phyloP scores from a whole-genome alignment of 2,329 filamentous ascomycete genomes.

The Periconia sp. region DNA sequence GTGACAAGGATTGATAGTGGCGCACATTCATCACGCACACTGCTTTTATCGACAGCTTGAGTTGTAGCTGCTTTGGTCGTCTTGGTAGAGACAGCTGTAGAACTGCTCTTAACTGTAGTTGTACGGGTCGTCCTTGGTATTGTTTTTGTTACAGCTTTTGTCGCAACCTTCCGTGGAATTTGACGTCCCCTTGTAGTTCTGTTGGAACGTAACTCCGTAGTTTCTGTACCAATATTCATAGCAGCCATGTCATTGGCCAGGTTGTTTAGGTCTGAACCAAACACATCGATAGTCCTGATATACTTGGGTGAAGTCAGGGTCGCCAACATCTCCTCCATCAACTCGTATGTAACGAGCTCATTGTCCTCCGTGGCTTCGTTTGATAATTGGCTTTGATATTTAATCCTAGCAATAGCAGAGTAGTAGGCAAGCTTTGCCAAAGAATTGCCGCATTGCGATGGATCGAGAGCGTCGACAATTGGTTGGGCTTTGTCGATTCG shows the following conservation, averaged over 20 bases:
- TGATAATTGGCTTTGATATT: not conserved
- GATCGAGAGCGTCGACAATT: slow-evolving; percentile 57
- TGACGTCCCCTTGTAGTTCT: slow-evolving; percentile 24
- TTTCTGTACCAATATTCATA: slow-evolving; percentile 37
- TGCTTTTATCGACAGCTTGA: slow-evolving; percentile 8
- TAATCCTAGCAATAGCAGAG: slow-evolving; percentile 49
- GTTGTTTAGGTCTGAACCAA: slow-evolving; percentile 30
- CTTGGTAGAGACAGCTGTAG: slow-evolving; percentile 8
- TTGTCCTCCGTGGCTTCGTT: slow-evolving; percentile 31
- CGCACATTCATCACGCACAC: slow-evolving; percentile 39
- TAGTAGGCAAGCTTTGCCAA: slow-evolving; percentile 56
- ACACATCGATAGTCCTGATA: slow-evolving; percentile 28
- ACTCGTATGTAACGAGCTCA: slow-evolving; percentile 53
- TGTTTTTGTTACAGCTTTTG: slow-evolving; percentile 13
- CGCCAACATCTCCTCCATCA: slow-evolving; percentile 50
- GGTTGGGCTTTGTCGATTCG: slow-evolving; percentile 51
- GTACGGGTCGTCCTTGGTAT: slow-evolving; percentile 18
- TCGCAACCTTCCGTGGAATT: slow-evolving; percentile 17
- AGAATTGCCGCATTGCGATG: slow-evolving; percentile 43
- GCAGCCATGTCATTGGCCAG: slow-evolving; percentile 48
- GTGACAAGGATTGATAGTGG: slow-evolving; percentile 48
- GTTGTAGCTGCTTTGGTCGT: slow-evolving; percentile 11
- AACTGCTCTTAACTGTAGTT: slow-evolving; percentile 16
- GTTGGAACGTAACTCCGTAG: slow-evolving; percentile 10
- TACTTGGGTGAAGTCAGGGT: slow-evolving; percentile 43